Conservation (phyloP, 2,329 filamentous ascomycete species). For the Aphanocladium album region DNA sequence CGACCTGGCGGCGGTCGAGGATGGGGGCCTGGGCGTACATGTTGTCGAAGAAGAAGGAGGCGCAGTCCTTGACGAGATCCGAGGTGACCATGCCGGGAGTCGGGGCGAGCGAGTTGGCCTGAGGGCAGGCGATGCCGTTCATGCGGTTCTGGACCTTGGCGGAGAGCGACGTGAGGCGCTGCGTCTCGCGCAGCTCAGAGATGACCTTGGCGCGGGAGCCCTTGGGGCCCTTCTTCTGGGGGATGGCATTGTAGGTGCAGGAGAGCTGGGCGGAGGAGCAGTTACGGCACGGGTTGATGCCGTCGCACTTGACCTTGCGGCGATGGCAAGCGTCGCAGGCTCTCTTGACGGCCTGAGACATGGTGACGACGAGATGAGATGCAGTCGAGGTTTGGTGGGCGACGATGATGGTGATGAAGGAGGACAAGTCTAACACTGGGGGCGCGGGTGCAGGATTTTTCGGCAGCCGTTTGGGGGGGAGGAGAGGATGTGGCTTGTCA, state of each 20-base stretch:
- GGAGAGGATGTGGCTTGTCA: background rate
- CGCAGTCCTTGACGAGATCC: conserved; percentile 60
- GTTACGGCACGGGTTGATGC: conserved; percentile 65
- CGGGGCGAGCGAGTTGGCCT: conserved; percentile 45
- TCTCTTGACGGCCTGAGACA: conserved; percentile 52
- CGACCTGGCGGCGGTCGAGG: conserved; percentile 52
- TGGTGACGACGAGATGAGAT: conserved; percentile 22
- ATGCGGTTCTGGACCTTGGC: conserved; percentile 57
- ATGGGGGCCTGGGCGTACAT: conserved; percentile 62
- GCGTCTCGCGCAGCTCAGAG: conserved; percentile 64
- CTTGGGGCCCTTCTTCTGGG: conserved; percentile 72
- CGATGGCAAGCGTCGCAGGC: conserved; percentile 71
- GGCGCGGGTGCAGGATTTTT: conserved; percentile 3
- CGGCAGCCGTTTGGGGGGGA: background rate
- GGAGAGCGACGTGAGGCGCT: conserved; percentile 60
- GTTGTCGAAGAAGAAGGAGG: conserved; percentile 64
- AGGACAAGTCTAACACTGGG: background rate
- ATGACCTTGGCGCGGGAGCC: conserved; percentile 71
- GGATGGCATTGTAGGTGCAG: conserved; percentile 71
- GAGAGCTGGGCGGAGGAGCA: conserved; percentile 61
- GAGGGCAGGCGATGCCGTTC: conserved; percentile 48
- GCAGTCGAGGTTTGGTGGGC: background rate
- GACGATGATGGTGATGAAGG: background rate
- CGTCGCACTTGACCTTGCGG: conserved; percentile 70
- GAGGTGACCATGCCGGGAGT: conserved; percentile 56